Base-by-base conservation (phyloP, 352 stramenopile species). In the Pythium sp. region DNA sequence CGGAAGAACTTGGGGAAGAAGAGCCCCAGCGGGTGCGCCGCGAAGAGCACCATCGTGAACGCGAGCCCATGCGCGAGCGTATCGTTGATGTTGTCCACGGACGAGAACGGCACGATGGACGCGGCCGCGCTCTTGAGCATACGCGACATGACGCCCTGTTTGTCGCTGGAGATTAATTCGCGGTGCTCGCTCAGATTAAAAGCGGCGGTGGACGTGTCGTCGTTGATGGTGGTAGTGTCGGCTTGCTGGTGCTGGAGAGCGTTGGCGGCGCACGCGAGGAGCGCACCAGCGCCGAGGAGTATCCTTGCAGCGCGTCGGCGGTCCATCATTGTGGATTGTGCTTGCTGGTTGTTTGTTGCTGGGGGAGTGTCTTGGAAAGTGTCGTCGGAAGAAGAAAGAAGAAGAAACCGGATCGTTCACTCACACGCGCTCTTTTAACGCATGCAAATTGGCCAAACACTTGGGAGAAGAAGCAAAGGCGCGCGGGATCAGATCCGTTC, bases 1-100 rank as follows among this genome's bases (percentile, higher is more conserved):
- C 79, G 81, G 68, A 88, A 77, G 64, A 77, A 79, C 58, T 71
- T 74, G 14, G 82, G 82, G 65, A 90, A 88, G 67, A 85, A 82
- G 34, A 86, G 64, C 34, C 78, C 82, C 43, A 90, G 75, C 22
- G 82, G 82, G 62, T 89, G 80, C 22, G 80, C 82, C 12, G 79
- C 80, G 47, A 80, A 64, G 30, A 88, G 71, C 58, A 90, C 80
- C 54, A 90, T 76, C 26, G 87, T 65, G 69, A 90, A 90, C 55
- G 67, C 77, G 24, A 85, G 57, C 0, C 73, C 70, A 64, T 86
- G 72, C 54, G 77, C 69, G 28, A 90, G 71, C 64, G 81, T 86
- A 68, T 86, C 74, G 12, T 76, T 67, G 3, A 76, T 75, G 58
- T 75, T 72, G n/a, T 64, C 65, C 62, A 62, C 72, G 20, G 70